Base-by-base conservation (phyloP, 768 basidiomycete genomes). In the Exidia glandulosa region DNA sequence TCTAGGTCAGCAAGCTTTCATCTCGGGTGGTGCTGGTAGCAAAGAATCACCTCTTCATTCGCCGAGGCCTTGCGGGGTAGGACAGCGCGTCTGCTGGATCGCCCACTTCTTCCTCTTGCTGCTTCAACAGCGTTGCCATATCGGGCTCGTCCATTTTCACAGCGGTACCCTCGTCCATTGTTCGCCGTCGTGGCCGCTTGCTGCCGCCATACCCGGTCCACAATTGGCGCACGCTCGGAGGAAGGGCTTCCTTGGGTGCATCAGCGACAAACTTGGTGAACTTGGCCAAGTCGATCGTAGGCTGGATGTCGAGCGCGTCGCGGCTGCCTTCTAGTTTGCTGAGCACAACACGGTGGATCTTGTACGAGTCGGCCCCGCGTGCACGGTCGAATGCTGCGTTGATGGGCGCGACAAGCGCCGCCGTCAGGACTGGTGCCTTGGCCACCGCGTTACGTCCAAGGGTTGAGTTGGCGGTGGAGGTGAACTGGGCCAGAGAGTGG, bases 311-410 rank as follows among this genome's bases (percentile, higher is more conserved):
- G 3, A 73, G 76, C 1, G 77, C 74, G 5, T 78, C 73, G 67
- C 54, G 59, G 62, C 16, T 68, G 63, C 81, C 80, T 56, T 83
- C 86, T 25, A 87, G 68, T 64, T 81, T 85, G 61, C 75, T 80
- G 63, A 84, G 76, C 37, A 88, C 74, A 45, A 79, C 83, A 16
- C 83, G 79, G 54, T 85, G 81, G 16, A 86, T 82, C 59, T 81
- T 82, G 58, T 84, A 81, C 12, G 79, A 75, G 61, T 85, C 84
- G 25, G 77, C 71, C 57, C 72, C 70, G 52, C 76, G 73, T 34
- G 70, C 50, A 62, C 73, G 74, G 32, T 81, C 79, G 67, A 84
- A 82, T 5, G 80, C 74, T 0, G 71, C 56, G 45, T 73, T 67
- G 57, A 87, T 79, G 29, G 71, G 60, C 36, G 81, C 74, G 19